These are phyloP conservation scores for Corymbia citriodora DNA, from an alignment of 441 rosid genomes.

Conservation along the genomic window DNA sequence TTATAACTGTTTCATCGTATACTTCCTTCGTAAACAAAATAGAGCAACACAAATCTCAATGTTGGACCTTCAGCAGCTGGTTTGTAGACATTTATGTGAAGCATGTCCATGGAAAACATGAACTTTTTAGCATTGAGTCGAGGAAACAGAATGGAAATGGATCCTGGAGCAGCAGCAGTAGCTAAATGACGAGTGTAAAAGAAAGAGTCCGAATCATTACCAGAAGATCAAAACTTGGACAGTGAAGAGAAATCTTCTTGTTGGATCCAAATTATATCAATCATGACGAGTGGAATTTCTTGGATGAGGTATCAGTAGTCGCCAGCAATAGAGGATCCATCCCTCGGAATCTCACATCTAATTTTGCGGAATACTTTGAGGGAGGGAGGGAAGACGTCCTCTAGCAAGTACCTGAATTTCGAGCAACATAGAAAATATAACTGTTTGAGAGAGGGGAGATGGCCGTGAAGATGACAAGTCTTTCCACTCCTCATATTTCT, in stretches of 20 bases:
- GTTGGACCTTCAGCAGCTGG: neutral
- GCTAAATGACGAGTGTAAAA: neutral
- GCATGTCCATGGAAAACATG: neutral
- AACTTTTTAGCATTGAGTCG: neutral
- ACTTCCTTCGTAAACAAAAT: neutral
- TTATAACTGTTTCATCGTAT: neutral
- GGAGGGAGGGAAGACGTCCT: neutral
- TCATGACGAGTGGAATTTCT: neutral
- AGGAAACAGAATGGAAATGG: neutral
- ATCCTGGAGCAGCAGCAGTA: neutral
- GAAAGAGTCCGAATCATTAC: neutral
- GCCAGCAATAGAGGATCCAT: neutral
- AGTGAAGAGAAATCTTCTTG: neutral
- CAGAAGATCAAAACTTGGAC: neutral
- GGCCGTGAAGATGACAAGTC: too few relatives aligned
- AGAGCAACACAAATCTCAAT: neutral
- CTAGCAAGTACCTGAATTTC: neutral
- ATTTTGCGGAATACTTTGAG: neutral
- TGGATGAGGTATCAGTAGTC: neutral
- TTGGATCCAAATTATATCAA: neutral
- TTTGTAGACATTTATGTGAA: neutral
- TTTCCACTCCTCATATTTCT: too few relatives aligned
- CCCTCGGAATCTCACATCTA: neutral
- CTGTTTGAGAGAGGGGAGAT: neutral
- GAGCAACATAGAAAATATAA: too few relatives aligned